Evolutionary conservation across 2,329 filamentous ascomycete species (phyloP).

Genomic region (Leptographium procerum): DNA sequence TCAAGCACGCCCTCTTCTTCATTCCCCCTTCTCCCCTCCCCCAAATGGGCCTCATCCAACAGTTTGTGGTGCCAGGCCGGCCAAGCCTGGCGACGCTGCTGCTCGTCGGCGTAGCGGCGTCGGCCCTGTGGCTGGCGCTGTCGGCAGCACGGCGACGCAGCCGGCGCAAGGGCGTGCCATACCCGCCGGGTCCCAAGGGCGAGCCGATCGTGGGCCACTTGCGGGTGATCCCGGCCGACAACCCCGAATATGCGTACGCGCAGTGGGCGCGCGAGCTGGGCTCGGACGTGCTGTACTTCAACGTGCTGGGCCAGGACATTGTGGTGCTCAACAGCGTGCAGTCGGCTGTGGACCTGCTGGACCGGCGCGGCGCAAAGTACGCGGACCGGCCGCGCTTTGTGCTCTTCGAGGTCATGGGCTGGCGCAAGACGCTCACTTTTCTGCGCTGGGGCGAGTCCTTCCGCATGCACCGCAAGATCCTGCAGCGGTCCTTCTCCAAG

Average conservation of each 20-base stretch:
- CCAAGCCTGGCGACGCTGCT: background rate
- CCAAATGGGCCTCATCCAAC: background rate
- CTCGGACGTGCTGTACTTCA: conserved; percentile 20
- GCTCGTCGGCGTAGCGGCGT: background rate
- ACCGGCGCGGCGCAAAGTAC: conserved; percentile 26
- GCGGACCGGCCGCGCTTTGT: conserved; percentile 26
- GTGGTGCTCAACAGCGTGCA: conserved; percentile 25
- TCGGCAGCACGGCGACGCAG: background rate
- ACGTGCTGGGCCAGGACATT: conserved; percentile 24
- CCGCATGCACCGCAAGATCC: conserved; percentile 27
- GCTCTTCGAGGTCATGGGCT: conserved; percentile 27
- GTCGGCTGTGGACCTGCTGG: conserved; percentile 26
- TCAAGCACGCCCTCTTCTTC: background rate
- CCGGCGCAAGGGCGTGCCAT: conserved; percentile 1
- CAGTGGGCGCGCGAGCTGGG: conserved; percentile 14
- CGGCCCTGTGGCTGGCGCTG: background rate
- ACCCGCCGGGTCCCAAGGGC: conserved; percentile 12
- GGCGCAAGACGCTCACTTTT: conserved; percentile 31
- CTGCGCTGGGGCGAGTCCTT: conserved; percentile 27
- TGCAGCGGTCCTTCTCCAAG: conserved; percentile 22
- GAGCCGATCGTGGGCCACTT: conserved; percentile 14
- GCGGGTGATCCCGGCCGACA: conserved; percentile 12
- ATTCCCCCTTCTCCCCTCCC: background rate
- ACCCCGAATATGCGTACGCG: conserved; percentile 10
- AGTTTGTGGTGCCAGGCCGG: background rate